Percentiles rank a stretch among this genome's conserved stretches.
Evolutionary conservation across 2,329 filamentous ascomycete species (phyloP).

Genomic region (Coniochaeta ligniaria): DNA sequence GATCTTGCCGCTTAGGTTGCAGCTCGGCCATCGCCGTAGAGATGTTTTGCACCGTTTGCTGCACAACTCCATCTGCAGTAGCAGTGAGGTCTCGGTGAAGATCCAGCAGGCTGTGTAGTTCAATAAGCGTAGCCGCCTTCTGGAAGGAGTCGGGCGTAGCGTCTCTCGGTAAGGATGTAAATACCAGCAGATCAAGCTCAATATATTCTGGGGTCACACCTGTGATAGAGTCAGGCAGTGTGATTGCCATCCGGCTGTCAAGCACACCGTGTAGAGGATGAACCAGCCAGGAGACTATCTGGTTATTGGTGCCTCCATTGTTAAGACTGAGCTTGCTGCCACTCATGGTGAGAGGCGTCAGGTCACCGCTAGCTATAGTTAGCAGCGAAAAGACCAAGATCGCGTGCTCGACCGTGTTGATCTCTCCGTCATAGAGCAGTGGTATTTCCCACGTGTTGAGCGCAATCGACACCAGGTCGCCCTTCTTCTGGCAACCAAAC

Average conservation of each 20-base stretch:
- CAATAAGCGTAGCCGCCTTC: conserved; percentile 5
- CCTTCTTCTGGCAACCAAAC: conserved; percentile 8
- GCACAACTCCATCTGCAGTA: too few relatives aligned
- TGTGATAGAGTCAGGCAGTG: conserved; percentile 6
- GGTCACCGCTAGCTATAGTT: too few relatives aligned
- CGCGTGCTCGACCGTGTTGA: too few relatives aligned
- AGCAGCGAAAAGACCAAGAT: too few relatives aligned
- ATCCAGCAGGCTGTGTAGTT: neutral
- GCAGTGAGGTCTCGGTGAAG: too few relatives aligned
- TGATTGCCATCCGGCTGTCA: neutral
- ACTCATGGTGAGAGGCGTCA: too few relatives aligned
- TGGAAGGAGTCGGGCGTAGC: neutral
- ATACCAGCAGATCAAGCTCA: conserved; percentile 13
- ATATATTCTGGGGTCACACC: conserved; percentile 11
- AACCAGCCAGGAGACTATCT: conserved; percentile 9
- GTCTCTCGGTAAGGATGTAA: conserved; percentile 4
- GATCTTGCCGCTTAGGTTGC: too few relatives aligned
- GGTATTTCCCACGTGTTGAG: conserved; percentile 15
- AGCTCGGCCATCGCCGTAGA: too few relatives aligned
- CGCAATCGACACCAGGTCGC: conserved; percentile 16
- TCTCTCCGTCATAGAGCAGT: conserved; percentile 6
- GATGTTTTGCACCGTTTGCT: too few relatives aligned
- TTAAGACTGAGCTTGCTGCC: too few relatives aligned
- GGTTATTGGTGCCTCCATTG: too few relatives aligned
- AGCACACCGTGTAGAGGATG: conserved; percentile 1